Percentiles rank a stretch among this genome's conserved stretches.
Conservation (phyloP, 108 stramenopile species). For the Parietichytrium sp. region DNA sequence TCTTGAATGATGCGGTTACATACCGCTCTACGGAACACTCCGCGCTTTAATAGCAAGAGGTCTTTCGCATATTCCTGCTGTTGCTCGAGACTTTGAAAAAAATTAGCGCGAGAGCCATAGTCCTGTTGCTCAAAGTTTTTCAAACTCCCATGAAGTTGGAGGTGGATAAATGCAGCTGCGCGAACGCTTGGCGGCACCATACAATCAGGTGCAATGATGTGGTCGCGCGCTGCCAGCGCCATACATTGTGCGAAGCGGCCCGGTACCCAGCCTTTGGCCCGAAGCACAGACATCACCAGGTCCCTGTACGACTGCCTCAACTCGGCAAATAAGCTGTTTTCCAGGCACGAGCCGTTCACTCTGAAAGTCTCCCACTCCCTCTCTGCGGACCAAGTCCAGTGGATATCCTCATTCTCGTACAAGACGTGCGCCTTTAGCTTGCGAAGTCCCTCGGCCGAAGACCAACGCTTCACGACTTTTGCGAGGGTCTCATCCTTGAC, state of each 20-base stretch:
- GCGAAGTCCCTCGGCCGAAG: neutral
- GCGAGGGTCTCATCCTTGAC: neutral
- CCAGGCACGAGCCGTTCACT: constrained; percentile 2
- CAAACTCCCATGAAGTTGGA: neutral
- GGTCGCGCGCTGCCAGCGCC: neutral
- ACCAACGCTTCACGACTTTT: neutral
- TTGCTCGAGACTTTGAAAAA: neutral
- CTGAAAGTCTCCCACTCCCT: neutral
- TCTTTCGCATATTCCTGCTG: constrained; percentile 5
- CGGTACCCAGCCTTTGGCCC: neutral
- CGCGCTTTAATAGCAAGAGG: constrained; percentile 11
- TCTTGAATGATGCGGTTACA: constrained; percentile 9
- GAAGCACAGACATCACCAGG: neutral
- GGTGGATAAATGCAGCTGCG: constrained; percentile 12
- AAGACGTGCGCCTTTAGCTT: neutral
- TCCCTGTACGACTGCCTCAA: too few relatives aligned
- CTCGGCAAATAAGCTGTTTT: neutral
- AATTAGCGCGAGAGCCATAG: neutral
- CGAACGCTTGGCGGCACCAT: neutral
- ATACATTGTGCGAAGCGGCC: neutral
- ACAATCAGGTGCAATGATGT: neutral
- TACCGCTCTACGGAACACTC: neutral
- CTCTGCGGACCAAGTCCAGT: neutral
- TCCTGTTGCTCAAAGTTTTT: constrained; percentile 7
- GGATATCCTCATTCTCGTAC: neutral